Conservation (phyloP, 805 yeast genomes). For the Kodamaea hsintzibuensis region DNA sequence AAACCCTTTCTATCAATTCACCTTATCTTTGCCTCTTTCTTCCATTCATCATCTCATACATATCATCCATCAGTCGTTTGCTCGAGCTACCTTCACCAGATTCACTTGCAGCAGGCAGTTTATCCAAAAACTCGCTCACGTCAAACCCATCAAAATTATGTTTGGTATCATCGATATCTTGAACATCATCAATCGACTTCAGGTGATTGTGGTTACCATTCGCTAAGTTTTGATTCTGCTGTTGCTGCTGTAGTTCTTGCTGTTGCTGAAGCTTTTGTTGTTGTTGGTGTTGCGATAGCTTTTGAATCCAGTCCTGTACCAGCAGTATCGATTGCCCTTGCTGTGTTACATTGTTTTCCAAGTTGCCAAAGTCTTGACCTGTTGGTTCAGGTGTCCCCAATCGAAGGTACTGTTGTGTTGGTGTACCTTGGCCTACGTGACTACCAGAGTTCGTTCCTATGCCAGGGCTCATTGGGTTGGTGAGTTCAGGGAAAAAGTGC, state of each 20-base stretch:
- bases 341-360: conserved; percentile 48
- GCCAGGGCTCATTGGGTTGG: conserved; percentile 11
- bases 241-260: too few relatives aligned
- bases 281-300: conserved; percentile 22
- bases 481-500: conserved; percentile 35
- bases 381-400: conserved; percentile 9
- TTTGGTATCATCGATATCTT: conserved; percentile 1
- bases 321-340: conserved; percentile 56
- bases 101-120: conserved; percentile 4
- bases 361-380: conserved; percentile 27
- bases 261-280: conserved; percentile 44
- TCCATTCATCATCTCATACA: conserved; percentile 4
- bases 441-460: conserved; percentile 6
- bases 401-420: conserved; percentile 10
- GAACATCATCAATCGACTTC: conserved; percentile 12
- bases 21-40: conserved; percentile 6
- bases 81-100: neutral
- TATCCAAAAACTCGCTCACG: conserved; percentile 51
- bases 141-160: conserved; percentile 31
- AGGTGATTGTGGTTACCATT: neutral
- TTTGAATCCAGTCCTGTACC: conserved; percentile 57
- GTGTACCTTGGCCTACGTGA: conserved; percentile 6
- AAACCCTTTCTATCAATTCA: neutral
- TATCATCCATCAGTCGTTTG: conserved; percentile 2
- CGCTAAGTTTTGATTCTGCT: conserved; percentile 45